Conservation (phyloP, 2,329 filamentous ascomycete genomes). For the Pseudovirgaria hyperparasitica region DNA sequence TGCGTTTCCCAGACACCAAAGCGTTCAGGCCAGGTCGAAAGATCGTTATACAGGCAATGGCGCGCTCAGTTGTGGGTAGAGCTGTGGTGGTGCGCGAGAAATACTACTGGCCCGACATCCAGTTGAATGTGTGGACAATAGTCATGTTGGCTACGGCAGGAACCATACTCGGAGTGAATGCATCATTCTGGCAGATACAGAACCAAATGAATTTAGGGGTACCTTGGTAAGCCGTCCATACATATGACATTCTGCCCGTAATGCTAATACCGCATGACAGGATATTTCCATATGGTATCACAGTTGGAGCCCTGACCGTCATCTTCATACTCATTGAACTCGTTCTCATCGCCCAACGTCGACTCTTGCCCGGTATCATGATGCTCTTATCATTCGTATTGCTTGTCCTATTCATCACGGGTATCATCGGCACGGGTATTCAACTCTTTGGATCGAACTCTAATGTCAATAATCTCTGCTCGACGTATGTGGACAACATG, state of each 20-base stretch:
- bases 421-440: conserved; percentile 49
- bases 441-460: conserved; percentile 45
- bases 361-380: conserved; percentile 45
- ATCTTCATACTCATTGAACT: conserved; percentile 47
- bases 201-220: conserved; percentile 40
- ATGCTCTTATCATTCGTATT: conserved; percentile 49
- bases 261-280: conserved; percentile 22
- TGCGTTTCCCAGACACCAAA: no score
- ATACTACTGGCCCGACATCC: conserved; percentile 53
- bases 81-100: conserved; percentile 34
- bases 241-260: background rate
- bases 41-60: no score
- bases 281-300: conserved; percentile 53
- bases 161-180: conserved; percentile 46
- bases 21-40: no score
- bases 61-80: conserved; percentile 24
- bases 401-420: conserved; percentile 48
- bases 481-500: conserved; percentile 40
- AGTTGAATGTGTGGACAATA: conserved; percentile 53
- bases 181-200: conserved; percentile 47
- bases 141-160: conserved; percentile 46
- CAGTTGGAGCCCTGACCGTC: conserved; percentile 42
- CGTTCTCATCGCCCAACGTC: conserved; percentile 41
- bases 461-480: conserved; percentile 47
- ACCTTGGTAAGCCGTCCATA: conserved; percentile 42